Evolutionary conservation across 176 grass and related monocot genomes (phyloP), one percentile per base, ranked within the genome.

Genomic region (Carex pumila): DNA sequence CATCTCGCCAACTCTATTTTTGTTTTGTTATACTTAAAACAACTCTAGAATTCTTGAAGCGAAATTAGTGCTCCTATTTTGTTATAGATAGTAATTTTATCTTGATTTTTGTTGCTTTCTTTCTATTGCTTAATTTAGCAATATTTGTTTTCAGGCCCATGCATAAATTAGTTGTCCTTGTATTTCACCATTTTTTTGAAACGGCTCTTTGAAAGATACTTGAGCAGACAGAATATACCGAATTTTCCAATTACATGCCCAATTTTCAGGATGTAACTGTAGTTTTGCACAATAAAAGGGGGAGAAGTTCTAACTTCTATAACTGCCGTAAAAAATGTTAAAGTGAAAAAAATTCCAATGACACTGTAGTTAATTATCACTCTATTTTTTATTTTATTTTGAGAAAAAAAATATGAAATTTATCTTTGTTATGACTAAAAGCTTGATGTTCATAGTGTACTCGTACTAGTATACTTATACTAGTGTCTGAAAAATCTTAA

Each of bases 111-210:
- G 18, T 59, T 12, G 6, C 9, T 81, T 62, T 25, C 47, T 41
- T 32, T 78, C 57, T 43, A n/a, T 62, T 63, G 39, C 79, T 81
- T 21, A 41, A 81, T 76, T 56, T 77, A 77, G 73, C 25, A 39
- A 39, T 39, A 13, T 77, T 49, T 77, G 21, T 55, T 52, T 25
- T 25, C 2, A 6, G 37, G 61, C 7, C 17, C 19, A 53, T 52
- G 71, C 45, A 53, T 29, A 0, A 12, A 29, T 73, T 75, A 43
- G 45, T 29, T 70, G 34, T 75, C 71, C 21, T 75, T 72, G 18
- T 75, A 50, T 75, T 75, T 25, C 45, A 13, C 19, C 43, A 53
- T 21, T 52, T 75, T 72, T 72, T 71, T 15, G 17, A 71, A 71
- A 45, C 22, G 36, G 67, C 43, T 71, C 6, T 71, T 73, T 71